phyloP scores from a whole-genome alignment of 2,329 filamentous ascomycete genomes.

The Aspergillus latus region DNA sequence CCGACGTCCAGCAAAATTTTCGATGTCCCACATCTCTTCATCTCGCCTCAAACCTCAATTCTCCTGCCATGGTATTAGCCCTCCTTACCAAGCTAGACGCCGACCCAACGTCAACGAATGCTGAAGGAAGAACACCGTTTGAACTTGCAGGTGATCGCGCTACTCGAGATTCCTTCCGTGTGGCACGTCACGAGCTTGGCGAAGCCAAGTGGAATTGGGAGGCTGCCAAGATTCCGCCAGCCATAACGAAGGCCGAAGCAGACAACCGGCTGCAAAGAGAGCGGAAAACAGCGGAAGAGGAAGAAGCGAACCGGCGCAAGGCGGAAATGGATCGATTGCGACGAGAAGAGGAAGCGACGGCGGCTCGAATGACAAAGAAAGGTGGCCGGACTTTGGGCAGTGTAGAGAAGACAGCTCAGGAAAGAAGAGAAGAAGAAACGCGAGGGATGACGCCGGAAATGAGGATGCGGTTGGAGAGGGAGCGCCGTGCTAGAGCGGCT shows the following conservation, averaged over 20 bases:
- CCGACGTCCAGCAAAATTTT: slow-evolving; percentile 65
- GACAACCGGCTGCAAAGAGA: slow-evolving; percentile 70
- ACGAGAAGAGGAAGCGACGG: slow-evolving; percentile 56
- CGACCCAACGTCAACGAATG: slow-evolving; percentile 69
- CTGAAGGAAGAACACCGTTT: slow-evolving; percentile 80
- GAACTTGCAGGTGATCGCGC: slow-evolving; percentile 81
- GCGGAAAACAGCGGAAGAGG: slow-evolving; percentile 64
- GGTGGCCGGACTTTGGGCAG: slow-evolving; percentile 58
- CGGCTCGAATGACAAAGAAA: slow-evolving; percentile 51
- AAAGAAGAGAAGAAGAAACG: slow-evolving; percentile 78
- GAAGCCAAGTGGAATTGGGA: slow-evolving; percentile 79
- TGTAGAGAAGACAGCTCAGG: slow-evolving; percentile 71
- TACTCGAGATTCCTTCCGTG: slow-evolving; percentile 87
- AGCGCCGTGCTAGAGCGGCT: slow-evolving; percentile 84
- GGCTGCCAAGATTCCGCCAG: slow-evolving; percentile 66
- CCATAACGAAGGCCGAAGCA: slow-evolving; percentile 69
- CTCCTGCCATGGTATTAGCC: slow-evolving; percentile 71
- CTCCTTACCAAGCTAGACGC: slow-evolving; percentile 73
- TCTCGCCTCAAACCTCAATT: slow-evolving; percentile 78
- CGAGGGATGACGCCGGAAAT: slow-evolving; percentile 86
- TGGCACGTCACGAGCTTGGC: slow-evolving; percentile 79
- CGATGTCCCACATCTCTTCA: slow-evolving; percentile 84
- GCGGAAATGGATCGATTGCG: slow-evolving; percentile 72
- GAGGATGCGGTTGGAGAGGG: slow-evolving; percentile 77
- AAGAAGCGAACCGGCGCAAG: slow-evolving; percentile 69